Base-by-base conservation (phyloP, 495 filamentous ascomycete species). In the Neurospora cerealis region DNA sequence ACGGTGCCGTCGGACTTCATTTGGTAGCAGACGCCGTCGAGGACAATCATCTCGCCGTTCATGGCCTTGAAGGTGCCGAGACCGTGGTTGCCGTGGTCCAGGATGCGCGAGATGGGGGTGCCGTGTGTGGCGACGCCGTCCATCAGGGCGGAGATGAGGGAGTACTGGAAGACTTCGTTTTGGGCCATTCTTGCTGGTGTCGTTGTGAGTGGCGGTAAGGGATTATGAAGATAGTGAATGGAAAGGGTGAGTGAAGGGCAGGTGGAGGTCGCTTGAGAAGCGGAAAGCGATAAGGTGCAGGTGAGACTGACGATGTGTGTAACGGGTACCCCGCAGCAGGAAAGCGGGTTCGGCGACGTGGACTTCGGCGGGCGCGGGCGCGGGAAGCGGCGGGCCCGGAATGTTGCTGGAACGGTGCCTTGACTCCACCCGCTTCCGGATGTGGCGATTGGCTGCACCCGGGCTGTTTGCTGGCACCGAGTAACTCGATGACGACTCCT, bases 81-180 rank as follows among this genome's bases (percentile, higher is more conserved):
- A 32, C 87, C 86, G 76, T 86, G 84, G 77, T 83, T 80, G 78
- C 87, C 86, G 73, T 86, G 82, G 0, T 70, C 32, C 39, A 84
- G 79, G 28, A 87, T 72, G 4, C 79, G 62, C 9, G 82, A 75
- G 36, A 85, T 78, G 5, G 78, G 76, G 38, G 81, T 80, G 38
- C 85, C 86, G 15, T 77, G 76, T 1, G 82, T 79, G 73, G 81
- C 82, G 66, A 87, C 80, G 73, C 86, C 86, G 66, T 85, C 81
- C 86, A 89, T 87, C 2, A 89, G 81, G 48, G 86, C 85, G 32
- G 83, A 84, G 34, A 87, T 74, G 60, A 87, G 79, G 54, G 83
- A 86, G 78, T 83, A 88, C 71, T 88, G 87, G 79, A 82, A 87
- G 42, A 89, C 75, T 75, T 86, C 82, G 78, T 87, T 85, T 41